Conservation (phyloP, 2,329 filamentous ascomycete genomes). For the Mariannaea elegans region DNA sequence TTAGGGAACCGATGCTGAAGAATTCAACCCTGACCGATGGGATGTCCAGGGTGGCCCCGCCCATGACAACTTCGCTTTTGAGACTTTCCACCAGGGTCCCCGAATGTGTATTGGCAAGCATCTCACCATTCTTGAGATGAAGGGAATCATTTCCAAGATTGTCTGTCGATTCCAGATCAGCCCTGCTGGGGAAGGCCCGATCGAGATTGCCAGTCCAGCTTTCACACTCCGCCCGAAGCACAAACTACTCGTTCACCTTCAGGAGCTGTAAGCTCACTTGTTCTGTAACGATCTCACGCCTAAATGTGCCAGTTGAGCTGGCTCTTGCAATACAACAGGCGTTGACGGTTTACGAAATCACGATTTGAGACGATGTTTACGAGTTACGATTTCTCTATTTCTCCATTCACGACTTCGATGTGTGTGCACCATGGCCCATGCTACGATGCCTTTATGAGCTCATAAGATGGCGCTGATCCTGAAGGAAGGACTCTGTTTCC, state of each 20-base stretch:
- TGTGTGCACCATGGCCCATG: too few relatives aligned
- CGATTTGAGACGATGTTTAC: not conserved
- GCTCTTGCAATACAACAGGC: too few relatives aligned
- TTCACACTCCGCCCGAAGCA: slow-evolving; percentile 42
- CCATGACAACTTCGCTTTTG: slow-evolving; percentile 44
- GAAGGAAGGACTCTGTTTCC: too few relatives aligned
- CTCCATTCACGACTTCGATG: too few relatives aligned
- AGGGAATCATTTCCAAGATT: slow-evolving; percentile 46
- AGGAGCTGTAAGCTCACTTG: slow-evolving; percentile 19
- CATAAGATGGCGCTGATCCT: too few relatives aligned
- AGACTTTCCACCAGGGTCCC: slow-evolving; percentile 49
- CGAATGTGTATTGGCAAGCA: slow-evolving; percentile 50
- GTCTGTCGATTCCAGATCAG: slow-evolving; percentile 44
- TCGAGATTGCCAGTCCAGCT: slow-evolving; percentile 35
- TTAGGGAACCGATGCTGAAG: slow-evolving; percentile 48
- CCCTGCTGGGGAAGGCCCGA: slow-evolving; percentile 24
- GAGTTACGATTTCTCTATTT: too few relatives aligned
- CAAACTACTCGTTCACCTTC: slow-evolving; percentile 34
- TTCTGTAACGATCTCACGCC: not conserved
- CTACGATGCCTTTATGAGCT: too few relatives aligned
- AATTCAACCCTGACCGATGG: slow-evolving; percentile 52
- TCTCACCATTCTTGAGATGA: slow-evolving; percentile 50
- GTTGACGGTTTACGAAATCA: not conserved
- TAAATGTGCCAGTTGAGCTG: not conserved
- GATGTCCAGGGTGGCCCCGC: slow-evolving; percentile 35